Evolutionary conservation across 176 grass and related monocot genomes (phyloP).

Genomic region (Neostapfia colusana): DNA sequence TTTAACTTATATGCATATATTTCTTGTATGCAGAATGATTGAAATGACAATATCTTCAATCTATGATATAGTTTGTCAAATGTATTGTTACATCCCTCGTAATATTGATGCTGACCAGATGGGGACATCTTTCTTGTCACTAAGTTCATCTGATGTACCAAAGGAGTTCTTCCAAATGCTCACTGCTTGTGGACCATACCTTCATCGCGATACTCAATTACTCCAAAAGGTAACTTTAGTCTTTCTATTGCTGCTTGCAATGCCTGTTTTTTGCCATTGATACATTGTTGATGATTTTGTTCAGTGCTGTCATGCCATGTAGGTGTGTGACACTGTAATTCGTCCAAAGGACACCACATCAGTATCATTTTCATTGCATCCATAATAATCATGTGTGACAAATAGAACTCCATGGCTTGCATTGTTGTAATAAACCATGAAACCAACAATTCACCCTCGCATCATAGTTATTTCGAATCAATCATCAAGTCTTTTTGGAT

Average conservation of each 20-base stretch:
- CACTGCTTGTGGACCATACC: slow-evolving; percentile 67
- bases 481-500: not conserved
- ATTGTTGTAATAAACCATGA: slow-evolving; percentile 20
- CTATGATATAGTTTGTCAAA: slow-evolving; percentile 58
- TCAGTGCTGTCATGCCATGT: not conserved
- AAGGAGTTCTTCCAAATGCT: slow-evolving; percentile 96
- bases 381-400: slow-evolving; percentile 1
- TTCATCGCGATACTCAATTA: slow-evolving; percentile 78
- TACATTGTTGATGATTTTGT: no score
- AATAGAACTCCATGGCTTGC: not conserved
- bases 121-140: slow-evolving; percentile 38
- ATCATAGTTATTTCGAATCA: no score
- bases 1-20: slow-evolving; percentile 27
- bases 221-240: slow-evolving; percentile 79
- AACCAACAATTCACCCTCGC: slow-evolving; percentile 1
- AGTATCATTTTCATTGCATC: slow-evolving; percentile 9
- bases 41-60: slow-evolving; percentile 68
- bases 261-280: not conserved
- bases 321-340: not conserved
- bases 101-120: slow-evolving; percentile 43
- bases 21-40: slow-evolving; percentile 69
- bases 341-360: not conserved
- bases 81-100: slow-evolving; percentile 41
- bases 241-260: slow-evolving; percentile 22
- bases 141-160: slow-evolving; percentile 50